Percentiles rank a stretch among this genome's conserved stretches.
Evolutionary conservation across 768 basidiomycete species (phyloP).

Genomic region (Hortiboletus flavorubellus): DNA sequence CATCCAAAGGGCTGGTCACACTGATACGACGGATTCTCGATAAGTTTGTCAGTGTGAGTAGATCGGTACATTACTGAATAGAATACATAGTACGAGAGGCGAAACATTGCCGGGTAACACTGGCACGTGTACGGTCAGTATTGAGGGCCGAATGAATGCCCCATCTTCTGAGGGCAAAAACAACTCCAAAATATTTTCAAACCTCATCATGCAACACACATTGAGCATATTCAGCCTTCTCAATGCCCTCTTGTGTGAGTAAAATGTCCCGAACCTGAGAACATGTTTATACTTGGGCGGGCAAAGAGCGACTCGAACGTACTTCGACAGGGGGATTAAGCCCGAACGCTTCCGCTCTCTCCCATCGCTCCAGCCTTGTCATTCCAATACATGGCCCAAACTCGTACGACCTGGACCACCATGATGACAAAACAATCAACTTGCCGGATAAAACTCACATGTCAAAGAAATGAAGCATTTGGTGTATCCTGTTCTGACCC

Average conservation of each 20-base stretch:
- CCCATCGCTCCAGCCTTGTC: constrained; percentile 83
- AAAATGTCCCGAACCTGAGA: too few species aligned
- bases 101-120: neutral
- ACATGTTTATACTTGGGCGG: neutral
- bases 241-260: constrained; percentile 47
- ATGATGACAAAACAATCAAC: constrained; percentile 1
- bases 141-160: neutral
- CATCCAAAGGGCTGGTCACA: neutral
- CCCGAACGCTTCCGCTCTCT: constrained; percentile 75
- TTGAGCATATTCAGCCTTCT: constrained; percentile 51
- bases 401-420: constrained; percentile 57
- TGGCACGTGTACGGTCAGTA: constrained; percentile 4
- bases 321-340: constrained; percentile 80
- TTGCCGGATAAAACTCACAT: constrained; percentile 41
- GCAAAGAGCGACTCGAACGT: constrained; percentile 14
- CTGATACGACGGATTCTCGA: neutral
- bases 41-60: neutral
- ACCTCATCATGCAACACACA: constrained; percentile 56
- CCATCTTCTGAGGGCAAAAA: neutral
- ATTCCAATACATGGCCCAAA: constrained; percentile 81
- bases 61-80: neutral
- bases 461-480: constrained; percentile 79
- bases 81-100: neutral
- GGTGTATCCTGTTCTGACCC: constrained; percentile 58
- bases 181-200: constrained; percentile 5